These are phyloP conservation scores for Hymenochaete sp. DNA, from an alignment of 1,284 basidiomycete genomes.

Conservation along the genomic window DNA sequence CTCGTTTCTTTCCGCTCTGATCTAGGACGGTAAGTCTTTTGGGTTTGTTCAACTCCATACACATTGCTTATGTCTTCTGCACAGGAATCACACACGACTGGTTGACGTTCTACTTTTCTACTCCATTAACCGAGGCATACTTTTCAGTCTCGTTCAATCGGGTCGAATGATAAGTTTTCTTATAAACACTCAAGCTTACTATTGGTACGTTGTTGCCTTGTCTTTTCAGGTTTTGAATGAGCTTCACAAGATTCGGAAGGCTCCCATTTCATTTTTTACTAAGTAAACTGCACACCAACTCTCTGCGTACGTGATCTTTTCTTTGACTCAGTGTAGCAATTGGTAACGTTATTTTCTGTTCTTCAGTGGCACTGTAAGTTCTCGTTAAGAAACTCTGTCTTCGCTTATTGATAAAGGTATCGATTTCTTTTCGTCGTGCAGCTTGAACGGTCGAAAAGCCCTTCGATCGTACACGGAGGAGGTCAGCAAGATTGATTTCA, in stretches of 20 bases:
- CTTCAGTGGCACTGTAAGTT: conserved; percentile 7
- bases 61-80: too few species aligned
- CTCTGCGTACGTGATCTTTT: conserved; percentile 5
- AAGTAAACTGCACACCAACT: conserved; percentile 12
- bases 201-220: conserved; percentile 3
- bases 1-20: conserved; percentile 6
- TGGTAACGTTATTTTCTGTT: neutral
- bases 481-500: conserved; percentile 6
- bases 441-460: conserved; percentile 5
- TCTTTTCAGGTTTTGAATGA: too few species aligned
- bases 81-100: too few species aligned
- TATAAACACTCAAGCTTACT: neutral
- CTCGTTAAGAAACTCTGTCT: neutral
- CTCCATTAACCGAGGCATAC: conserved; percentile 10
- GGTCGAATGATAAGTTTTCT: conserved; percentile 6
- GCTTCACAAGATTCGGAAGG: too few species aligned
- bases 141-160: conserved; percentile 7
- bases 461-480: conserved; percentile 5
- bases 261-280: conserved; percentile 9
- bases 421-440: neutral
- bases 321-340: neutral
- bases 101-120: conserved; percentile 8
- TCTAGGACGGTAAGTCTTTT: conserved; percentile 3
- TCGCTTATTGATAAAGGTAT: neutral
- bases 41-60: too few species aligned